phyloP scores from a whole-genome alignment of 768 basidiomycete genomes.

The Trametes meyenii region DNA sequence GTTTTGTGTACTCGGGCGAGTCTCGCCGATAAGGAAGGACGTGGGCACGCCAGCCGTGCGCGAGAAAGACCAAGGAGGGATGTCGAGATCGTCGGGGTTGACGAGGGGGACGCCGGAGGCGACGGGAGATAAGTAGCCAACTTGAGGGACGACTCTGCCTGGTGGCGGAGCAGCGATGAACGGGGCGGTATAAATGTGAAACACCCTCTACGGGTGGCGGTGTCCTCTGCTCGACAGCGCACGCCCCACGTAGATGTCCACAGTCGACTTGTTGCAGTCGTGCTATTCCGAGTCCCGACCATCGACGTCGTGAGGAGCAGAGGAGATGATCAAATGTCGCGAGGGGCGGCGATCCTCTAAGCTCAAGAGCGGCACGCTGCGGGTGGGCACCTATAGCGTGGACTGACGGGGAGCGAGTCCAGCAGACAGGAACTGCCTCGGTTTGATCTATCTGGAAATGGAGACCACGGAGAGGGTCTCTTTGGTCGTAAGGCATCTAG shows the following conservation, averaged over 20 bases:
- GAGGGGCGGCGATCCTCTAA: conserved; percentile 35
- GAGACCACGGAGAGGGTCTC: conserved; percentile 12
- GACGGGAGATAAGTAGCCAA: conserved; percentile 47
- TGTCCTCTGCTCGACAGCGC: conserved; percentile 19
- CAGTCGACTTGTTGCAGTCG: conserved; percentile 3
- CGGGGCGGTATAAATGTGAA: conserved; percentile 41
- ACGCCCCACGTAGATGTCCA: conserved; percentile 10
- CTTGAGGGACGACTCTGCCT: conserved; percentile 28
- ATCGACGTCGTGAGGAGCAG: conserved; percentile 13
- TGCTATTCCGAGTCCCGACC: not conserved
- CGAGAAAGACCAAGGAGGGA: conserved; percentile 6
- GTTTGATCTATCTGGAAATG: conserved; percentile 13
- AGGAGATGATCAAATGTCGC: conserved; percentile 38
- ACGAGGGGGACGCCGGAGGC: conserved; percentile 39
- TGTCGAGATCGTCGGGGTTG: conserved; percentile 21
- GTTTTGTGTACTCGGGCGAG: conserved; percentile 6
- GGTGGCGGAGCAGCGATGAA: conserved; percentile 25
- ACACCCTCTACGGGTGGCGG: conserved; percentile 23
- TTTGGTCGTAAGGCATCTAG: conserved; percentile 11
- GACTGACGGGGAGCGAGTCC: conserved; percentile 5
- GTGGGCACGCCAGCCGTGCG: conserved; percentile 12
- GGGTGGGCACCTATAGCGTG: not conserved
- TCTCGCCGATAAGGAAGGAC: conserved; percentile 12
- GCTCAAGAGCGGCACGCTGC: conserved; percentile 11
- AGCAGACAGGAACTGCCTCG: conserved; percentile 18